These are phyloP conservation scores for Vickermania ingenoplastis DNA, from an alignment of 208 protist species.

Conservation along the genomic window DNA sequence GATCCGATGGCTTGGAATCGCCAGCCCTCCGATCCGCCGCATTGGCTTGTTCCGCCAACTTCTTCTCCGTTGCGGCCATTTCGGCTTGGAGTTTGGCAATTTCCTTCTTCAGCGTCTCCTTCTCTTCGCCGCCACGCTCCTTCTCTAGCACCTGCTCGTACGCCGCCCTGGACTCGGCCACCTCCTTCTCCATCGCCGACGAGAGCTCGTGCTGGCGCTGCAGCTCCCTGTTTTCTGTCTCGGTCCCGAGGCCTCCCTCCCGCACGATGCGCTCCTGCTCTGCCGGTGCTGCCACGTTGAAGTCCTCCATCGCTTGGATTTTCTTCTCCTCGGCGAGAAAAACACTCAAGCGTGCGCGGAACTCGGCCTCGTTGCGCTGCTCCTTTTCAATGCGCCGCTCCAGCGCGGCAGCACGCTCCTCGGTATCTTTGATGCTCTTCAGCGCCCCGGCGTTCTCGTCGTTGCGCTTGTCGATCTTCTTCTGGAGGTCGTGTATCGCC, in stretches of 20 bases:
- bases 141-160: constrained; percentile 31
- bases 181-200: constrained; percentile 10
- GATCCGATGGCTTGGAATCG: too few relatives aligned
- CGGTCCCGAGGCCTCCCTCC: constrained; percentile 12
- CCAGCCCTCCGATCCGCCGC: not conserved
- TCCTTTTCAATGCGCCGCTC: constrained; percentile 31
- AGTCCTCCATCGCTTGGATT: constrained; percentile 33
- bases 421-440: constrained; percentile 18
- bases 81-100: constrained; percentile 41
- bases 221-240: constrained; percentile 12
- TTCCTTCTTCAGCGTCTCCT: constrained; percentile 41
- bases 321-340: constrained; percentile 25
- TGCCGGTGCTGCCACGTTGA: constrained; percentile 43
- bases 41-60: not conserved
- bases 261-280: constrained; percentile 33
- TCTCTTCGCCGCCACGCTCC: constrained; percentile 31
- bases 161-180: constrained; percentile 8
- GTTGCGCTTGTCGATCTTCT: not conserved
- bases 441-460: constrained; percentile 3
- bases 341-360: constrained; percentile 17
- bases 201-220: constrained; percentile 20
- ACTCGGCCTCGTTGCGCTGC: constrained; percentile 16
- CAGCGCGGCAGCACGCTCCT: constrained; percentile 28
- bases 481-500: constrained; percentile 22
- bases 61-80: constrained; percentile 32